Base-by-base conservation (phyloP, 176 grass and related monocot species). In the Aegilops speltoides region DNA sequence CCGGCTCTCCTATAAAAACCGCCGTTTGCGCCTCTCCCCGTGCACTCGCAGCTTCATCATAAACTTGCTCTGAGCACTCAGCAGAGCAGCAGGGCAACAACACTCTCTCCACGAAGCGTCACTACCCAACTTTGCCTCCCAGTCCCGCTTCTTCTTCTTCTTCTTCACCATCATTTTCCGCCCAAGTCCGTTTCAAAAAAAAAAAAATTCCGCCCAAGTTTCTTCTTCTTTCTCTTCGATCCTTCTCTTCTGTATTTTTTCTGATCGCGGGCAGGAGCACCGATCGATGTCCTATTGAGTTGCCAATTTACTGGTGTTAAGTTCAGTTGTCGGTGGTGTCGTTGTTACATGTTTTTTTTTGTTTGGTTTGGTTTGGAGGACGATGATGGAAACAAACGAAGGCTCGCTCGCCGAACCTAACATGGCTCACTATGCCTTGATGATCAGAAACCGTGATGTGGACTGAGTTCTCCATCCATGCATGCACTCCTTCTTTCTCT, bases 321-420 rank as follows among this genome's bases (percentile, higher is more conserved):
- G 41, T 48, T 75, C 41, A 48, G 71, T 28, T 75, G 23, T 3
- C 10, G 16, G 0, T 8, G 10, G 7, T 16, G 11, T 67, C 1
- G 15, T 15, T 52, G 24, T 65, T 23, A 4, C 23, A 2, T 70
- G 3, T 37, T 70, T 12, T 10, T 0, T 36, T 40, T 72, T 22
- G 37, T 15, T 43, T 74, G 0, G 15, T 76, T 76, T 70, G 20
- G 8, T 28, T 76, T 37, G 80, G 84, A 87, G 89, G 13, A 87
- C 84, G 20, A 12, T 83, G 89, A 90, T 87, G 89, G 73, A 79
- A 83, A 90, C 60, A 83, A 83, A 73, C 56, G 41, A 90, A 59
- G 89, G 89, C 84, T 90, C 84, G 79, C 84, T 90, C 84, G 89
- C 84, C 80, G 89, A 90, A 83, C 89, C 54, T 87, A 90, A 83